A percentile compares a stretch with the other conserved stretches of the same genome.
Evolutionary conservation across 352 stramenopile genomes (phyloP).

Genomic region (Elongisporangium prolatum): DNA sequence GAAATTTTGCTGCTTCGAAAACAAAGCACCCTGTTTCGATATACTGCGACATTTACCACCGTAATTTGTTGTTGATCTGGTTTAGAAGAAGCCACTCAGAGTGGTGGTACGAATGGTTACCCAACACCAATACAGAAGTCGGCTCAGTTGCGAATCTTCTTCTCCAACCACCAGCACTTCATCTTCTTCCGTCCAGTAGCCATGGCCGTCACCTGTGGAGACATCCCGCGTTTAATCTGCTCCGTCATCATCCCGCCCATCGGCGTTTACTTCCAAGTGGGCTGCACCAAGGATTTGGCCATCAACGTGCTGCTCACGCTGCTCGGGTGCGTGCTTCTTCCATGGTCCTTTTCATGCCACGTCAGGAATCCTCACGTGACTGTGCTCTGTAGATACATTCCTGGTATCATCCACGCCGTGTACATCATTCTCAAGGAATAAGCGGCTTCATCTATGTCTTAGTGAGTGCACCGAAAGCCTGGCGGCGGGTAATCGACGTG

Average conservation of each 20-base stretch:
- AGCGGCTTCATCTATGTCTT: background rate
- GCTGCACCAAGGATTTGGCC: conserved; percentile 52
- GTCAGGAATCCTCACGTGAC: background rate
- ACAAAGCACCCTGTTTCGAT: no score
- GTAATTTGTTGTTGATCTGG: no score
- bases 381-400: conserved; percentile 36
- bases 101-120: no score
- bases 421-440: conserved; percentile 74
- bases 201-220: conserved; percentile 63
- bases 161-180: no score
- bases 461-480: background rate
- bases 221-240: conserved; percentile 66
- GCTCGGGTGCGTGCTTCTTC: conserved; percentile 26
- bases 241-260: conserved; percentile 60
- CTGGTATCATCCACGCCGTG: conserved; percentile 69
- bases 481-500: background rate
- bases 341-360: background rate
- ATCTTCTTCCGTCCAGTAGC: background rate
- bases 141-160: no score
- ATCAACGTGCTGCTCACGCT: conserved; percentile 73
- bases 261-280: conserved; percentile 56
- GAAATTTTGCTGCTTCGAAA: no score
- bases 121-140: no score
- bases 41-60: no score
- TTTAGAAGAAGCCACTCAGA: no score